Evolutionary conservation across 495 filamentous ascomycete species (phyloP), one percentile per base, ranked within the genome.

Genomic region (Talaromyces nanjingensis): DNA sequence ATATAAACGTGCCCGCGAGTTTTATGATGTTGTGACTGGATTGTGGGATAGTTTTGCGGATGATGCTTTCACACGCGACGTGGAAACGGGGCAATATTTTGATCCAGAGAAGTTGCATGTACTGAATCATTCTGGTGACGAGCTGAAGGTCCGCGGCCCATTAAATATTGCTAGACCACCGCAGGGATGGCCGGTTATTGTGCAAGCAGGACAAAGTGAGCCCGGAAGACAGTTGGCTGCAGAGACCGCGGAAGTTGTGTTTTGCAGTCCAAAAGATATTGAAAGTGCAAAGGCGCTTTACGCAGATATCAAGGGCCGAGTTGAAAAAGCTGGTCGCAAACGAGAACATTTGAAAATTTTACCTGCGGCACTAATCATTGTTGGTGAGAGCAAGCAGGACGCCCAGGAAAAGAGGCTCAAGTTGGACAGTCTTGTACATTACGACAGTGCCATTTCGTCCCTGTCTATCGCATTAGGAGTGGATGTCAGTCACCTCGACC

Each of bases 151-250:
- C 1, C 67, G 69, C 65, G 82, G 82, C 0, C 81, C 82, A 8
- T 68, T 84, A 62, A 85, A 84, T 66, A 83, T 84, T 60, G 81
- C 80, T 1, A 70, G 81, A 0, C 80, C 82, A 2, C 75, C 78
- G 3, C 82, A 85, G 69, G 81, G 82, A 0, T 84, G 81, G 81
- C 82, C 82, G 3, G 82, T 85, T 0, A 77, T 85, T 59, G 77
- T 85, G 11, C 82, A 85, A 62, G 82, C 81, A 9, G 82, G 82
- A 0, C 81, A 83, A 65, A 81, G 78, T 0, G 81, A 84, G 64
- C 80, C 82, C 0, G 82, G 82, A 0, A 67, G 76, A 7, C 81
- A 84, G 67, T 67, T 85, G 7, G 82, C 82, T 0, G 81, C 76
- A 3, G 81, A 85, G 70, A 83, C 81, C 16, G 82, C 82, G 0